These are phyloP conservation scores for Talaromyces ruber DNA, from an alignment of 495 filamentous ascomycete species.

Conservation along the genomic window DNA sequence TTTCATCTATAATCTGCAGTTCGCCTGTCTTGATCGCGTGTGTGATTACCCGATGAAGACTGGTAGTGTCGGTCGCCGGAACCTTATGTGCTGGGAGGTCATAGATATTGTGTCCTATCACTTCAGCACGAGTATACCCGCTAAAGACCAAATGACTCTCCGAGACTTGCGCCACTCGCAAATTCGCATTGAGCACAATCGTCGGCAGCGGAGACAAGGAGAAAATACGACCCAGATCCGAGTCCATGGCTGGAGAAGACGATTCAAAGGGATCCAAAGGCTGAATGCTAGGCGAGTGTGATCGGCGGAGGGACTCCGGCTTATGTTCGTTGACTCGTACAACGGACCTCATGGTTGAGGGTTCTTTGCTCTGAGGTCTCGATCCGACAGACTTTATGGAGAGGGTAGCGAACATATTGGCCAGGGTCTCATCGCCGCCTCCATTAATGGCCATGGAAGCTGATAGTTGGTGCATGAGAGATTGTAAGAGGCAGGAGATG, in stretches of 20 bases:
- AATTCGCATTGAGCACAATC: slow-evolving; percentile 38
- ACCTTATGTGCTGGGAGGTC: slow-evolving; percentile 23
- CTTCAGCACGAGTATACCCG: slow-evolving; percentile 23
- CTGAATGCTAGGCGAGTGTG: background rate
- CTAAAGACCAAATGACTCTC: slow-evolving; percentile 36
- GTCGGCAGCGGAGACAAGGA: slow-evolving; percentile 33
- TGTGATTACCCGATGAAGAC: slow-evolving; percentile 32
- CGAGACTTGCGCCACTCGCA: slow-evolving; percentile 40
- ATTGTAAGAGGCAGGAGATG: background rate
- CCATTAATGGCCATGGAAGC: background rate
- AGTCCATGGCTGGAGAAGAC: background rate
- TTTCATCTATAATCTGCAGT: slow-evolving; percentile 20
- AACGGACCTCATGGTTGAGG: background rate
- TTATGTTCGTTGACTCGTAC: background rate
- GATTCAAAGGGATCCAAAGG: background rate
- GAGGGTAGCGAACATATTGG: background rate
- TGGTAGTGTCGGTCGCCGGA: slow-evolving; percentile 26
- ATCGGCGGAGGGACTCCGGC: background rate
- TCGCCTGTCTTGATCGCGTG: slow-evolving; percentile 31
- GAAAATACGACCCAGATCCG: slow-evolving; percentile 5
- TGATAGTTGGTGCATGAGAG: background rate
- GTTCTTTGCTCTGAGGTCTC: background rate
- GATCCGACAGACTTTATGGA: background rate
- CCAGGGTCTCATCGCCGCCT: background rate
- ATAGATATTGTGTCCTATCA: slow-evolving; percentile 35